phyloP scores from a whole-genome alignment of 1,284 basidiomycete species.

The Peniophora sp. region DNA sequence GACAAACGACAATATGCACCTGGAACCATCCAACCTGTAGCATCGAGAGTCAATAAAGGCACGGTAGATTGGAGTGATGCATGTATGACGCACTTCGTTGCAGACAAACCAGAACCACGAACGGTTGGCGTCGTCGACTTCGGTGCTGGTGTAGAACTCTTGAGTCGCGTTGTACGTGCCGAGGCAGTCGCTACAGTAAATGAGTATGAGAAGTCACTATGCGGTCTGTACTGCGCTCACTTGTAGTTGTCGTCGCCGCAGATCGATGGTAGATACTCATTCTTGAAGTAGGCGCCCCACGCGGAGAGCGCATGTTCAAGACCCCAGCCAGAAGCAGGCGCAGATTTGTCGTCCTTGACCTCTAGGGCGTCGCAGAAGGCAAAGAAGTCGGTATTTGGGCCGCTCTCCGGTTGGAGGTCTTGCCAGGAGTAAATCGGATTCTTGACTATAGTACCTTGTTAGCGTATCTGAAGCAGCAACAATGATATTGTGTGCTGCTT shows the following conservation, averaged over 20 bases:
- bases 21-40: constrained; percentile 45
- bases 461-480: not conserved
- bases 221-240: constrained; percentile 42
- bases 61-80: no score
- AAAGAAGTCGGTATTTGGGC: constrained; percentile 39
- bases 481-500: constrained; percentile 11
- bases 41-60: no score
- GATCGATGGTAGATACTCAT: constrained; percentile 36
- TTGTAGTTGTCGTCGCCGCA: constrained; percentile 45
- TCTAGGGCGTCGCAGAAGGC: constrained; percentile 69
- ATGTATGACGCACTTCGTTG: constrained; percentile 9
- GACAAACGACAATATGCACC: no score
- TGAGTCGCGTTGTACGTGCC: constrained; percentile 40
- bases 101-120: constrained; percentile 61
- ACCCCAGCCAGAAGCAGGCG: constrained; percentile 53
- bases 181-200: not conserved
- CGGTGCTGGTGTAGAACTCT: constrained; percentile 41
- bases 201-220: not conserved
- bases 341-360: constrained; percentile 46
- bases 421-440: constrained; percentile 54
- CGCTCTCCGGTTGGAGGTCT: constrained; percentile 37
- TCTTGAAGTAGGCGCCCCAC: constrained; percentile 52
- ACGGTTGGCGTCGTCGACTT: constrained; percentile 40
- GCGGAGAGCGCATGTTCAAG: constrained; percentile 51
- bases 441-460: constrained; percentile 32